These are phyloP conservation scores for Clitopilus passeckerianus DNA, from an alignment of 768 basidiomycete genomes.

Conservation along the genomic window DNA sequence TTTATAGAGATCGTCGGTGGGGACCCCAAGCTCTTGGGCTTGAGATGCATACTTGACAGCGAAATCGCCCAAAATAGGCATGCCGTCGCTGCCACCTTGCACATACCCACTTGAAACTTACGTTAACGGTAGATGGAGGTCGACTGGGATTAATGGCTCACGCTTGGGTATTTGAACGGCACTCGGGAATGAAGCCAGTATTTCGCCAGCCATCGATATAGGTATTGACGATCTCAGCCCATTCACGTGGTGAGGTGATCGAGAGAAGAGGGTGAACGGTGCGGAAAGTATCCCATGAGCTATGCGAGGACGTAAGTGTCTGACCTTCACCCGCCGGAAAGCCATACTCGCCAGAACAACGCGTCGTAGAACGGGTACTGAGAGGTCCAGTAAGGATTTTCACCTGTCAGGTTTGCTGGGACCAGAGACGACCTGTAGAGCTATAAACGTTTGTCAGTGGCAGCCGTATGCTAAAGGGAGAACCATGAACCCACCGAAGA, in stretches of 20 bases:
- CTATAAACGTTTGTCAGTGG: conserved; percentile 14
- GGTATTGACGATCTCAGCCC: conserved; percentile 41
- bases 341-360: conserved; percentile 37
- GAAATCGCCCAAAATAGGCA: conserved; percentile 50
- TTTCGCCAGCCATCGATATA: conserved; percentile 49
- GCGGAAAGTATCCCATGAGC: conserved; percentile 52
- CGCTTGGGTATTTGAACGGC: conserved; percentile 45
- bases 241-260: conserved; percentile 36
- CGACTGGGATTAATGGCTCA: conserved; percentile 12
- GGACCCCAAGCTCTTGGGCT: conserved; percentile 33
- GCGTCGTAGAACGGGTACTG: conserved; percentile 45
- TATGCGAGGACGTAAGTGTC: conserved; percentile 8
- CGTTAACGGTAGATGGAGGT: neutral
- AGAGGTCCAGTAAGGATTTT: conserved; percentile 48
- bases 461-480: neutral
- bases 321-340: neutral
- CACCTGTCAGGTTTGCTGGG: conserved; percentile 43
- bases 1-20: conserved; percentile 41
- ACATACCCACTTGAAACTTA: conserved; percentile 33
- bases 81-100: conserved; percentile 45
- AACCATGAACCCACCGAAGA: conserved; percentile 31
- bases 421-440: conserved; percentile 47
- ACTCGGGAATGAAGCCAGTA: conserved; percentile 45
- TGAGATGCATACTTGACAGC: conserved; percentile 37
- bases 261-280: conserved; percentile 48